These are phyloP conservation scores for Rhizomucor pusillus DNA, from an alignment of 371 early-diverging fungal species.

Conservation along the genomic window DNA sequence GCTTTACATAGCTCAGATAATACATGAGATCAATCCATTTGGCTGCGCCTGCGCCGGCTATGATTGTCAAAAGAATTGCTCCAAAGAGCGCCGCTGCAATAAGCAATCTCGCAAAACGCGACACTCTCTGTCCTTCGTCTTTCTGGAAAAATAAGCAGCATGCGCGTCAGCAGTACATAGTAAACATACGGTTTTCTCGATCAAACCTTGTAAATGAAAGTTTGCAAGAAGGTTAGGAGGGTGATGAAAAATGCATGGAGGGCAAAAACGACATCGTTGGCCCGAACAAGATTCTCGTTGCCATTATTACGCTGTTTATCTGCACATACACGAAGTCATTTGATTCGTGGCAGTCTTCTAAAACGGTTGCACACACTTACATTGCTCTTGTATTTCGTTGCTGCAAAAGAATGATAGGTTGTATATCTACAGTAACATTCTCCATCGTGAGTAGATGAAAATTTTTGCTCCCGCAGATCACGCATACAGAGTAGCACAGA, in stretches of 20 bases:
- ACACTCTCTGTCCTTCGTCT: conserved; percentile 42
- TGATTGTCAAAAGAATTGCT: conserved; percentile 29
- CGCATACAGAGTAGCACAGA: conserved; percentile 70
- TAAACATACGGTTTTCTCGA: background rate
- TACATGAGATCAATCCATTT: conserved; percentile 71
- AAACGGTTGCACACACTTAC: conserved; percentile 16
- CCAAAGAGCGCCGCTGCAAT: conserved; percentile 37
- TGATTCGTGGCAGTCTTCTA: background rate
- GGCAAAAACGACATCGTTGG: conserved; percentile 89
- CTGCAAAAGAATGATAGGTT: conserved; percentile 74
- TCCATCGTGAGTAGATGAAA: no score
- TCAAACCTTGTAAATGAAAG: conserved; percentile 71
- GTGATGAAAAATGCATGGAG: conserved; percentile 79
- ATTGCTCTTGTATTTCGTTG: conserved; percentile 70
- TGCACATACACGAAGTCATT: conserved; percentile 5
- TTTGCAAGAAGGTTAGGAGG: conserved; percentile 65
- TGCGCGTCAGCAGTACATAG: background rate
- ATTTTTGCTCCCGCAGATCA: no score
- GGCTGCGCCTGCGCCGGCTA: conserved; percentile 23
- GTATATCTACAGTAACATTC: conserved; percentile 53
- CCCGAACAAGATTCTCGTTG: conserved; percentile 70
- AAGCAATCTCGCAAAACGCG: conserved; percentile 32
- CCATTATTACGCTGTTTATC: conserved; percentile 67
- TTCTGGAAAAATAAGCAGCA: conserved; percentile 28
- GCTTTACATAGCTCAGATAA: conserved; percentile 78